A percentile compares a stretch with the other conserved stretches of the same genome.
Evolutionary conservation across 331 rosid genomes (phyloP).

Genomic region (Saraca asoca): DNA sequence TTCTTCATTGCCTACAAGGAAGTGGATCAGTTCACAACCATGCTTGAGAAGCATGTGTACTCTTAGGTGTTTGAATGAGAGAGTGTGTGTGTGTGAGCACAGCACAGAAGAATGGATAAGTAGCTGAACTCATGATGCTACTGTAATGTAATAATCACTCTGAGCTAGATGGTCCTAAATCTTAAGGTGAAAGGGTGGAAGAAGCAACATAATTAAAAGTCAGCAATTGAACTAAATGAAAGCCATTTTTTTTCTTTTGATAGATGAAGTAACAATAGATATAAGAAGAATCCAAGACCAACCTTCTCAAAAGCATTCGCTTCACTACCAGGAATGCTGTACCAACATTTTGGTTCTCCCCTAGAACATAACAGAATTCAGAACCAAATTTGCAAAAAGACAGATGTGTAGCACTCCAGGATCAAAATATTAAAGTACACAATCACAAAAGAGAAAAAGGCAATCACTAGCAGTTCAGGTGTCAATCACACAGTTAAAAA

Average conservation of each 20-base stretch:
- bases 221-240: background rate
- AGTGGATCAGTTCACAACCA: slow-evolving; percentile 23
- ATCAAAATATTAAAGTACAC: background rate
- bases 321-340: slow-evolving; percentile 93
- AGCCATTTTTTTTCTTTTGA: background rate
- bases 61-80: background rate
- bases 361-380: slow-evolving; percentile 54
- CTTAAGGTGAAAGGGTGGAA: slow-evolving; percentile 31
- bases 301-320: slow-evolving; percentile 93
- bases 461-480: slow-evolving; percentile 24
- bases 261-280: slow-evolving; percentile 2
- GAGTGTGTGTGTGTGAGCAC: background rate
- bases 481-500: slow-evolving; percentile 16
- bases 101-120: background rate
- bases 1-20: slow-evolving; percentile 81
- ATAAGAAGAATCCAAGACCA: slow-evolving; percentile 28
- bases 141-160: slow-evolving; percentile 19
- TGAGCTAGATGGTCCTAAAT: background rate
- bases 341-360: slow-evolving; percentile 99
- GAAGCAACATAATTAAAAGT: slow-evolving; percentile 18
- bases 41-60: background rate
- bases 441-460: background rate
- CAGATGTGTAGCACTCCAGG: slow-evolving; percentile 29
- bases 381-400: slow-evolving; percentile 18
- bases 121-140: background rate